Conservation (phyloP, 805 yeast species). For the Saccharomycopsis amapae region DNA sequence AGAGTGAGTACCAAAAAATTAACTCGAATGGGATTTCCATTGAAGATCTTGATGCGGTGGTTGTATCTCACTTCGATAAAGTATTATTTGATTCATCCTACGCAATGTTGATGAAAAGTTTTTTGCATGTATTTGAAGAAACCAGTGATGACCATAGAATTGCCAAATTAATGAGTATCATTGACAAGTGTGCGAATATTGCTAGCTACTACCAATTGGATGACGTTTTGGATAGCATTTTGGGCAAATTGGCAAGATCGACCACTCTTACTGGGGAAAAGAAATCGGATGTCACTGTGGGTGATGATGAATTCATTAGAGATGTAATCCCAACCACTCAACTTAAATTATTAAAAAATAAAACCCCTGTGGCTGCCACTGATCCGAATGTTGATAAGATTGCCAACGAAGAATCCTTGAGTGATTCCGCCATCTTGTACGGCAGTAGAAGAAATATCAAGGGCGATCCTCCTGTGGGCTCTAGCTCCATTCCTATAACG, state of each 20-base stretch:
- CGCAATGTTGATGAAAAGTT: constrained; percentile 58
- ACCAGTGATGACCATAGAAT: constrained; percentile 89
- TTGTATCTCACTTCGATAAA: constrained; percentile 55
- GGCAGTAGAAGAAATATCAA: constrained; percentile 11
- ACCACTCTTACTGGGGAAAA: constrained; percentile 49
- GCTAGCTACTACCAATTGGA: constrained; percentile 57
- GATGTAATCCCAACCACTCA: constrained; percentile 41
- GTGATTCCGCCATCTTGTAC: constrained; percentile 5
- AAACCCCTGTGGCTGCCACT: too few relatives aligned
- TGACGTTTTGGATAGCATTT: constrained; percentile 54
- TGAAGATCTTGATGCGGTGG: constrained; percentile 28
- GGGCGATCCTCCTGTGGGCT: too few relatives aligned
- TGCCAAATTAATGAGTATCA: constrained; percentile 76
- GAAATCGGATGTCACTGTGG: constrained; percentile 20
- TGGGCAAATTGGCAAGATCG: constrained; percentile 59
- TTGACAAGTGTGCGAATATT: constrained; percentile 77
- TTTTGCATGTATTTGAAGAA: constrained; percentile 72
- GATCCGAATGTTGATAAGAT: too few relatives aligned
- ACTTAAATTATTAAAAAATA: constrained; percentile 24
- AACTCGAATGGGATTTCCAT: constrained; percentile 26
- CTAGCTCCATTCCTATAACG: too few relatives aligned
- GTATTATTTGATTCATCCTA: constrained; percentile 61
- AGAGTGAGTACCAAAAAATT: constrained; percentile 3
- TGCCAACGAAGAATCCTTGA: too few relatives aligned
- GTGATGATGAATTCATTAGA: constrained; percentile 29